These are phyloP conservation scores for Isochrysis galbana DNA, from an alignment of 78 protist species.

Conservation along the genomic window DNA sequence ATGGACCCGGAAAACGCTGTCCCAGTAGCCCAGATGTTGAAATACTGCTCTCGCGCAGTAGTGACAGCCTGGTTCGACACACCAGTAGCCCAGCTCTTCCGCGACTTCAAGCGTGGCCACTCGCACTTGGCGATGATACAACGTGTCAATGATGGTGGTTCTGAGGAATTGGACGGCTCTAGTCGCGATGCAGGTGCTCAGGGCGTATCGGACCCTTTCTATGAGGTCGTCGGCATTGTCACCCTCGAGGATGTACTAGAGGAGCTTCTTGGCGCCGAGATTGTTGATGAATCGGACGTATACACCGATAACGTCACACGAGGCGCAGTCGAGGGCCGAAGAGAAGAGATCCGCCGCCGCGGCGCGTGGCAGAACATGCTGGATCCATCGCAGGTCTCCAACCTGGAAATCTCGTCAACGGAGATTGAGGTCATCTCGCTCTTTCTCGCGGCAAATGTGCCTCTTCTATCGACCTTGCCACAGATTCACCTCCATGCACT, in stretches of 20 bases:
- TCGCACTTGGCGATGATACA: conserved; percentile 75
- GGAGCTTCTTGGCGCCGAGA: conserved; percentile 62
- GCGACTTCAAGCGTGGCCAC: conserved; percentile 63
- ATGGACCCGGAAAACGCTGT: conserved; percentile 78
- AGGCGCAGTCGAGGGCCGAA: neutral
- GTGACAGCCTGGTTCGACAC: conserved; percentile 57
- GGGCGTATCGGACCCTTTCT: conserved; percentile 73
- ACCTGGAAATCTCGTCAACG: neutral
- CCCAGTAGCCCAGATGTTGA: conserved; percentile 38
- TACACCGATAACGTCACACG: neutral
- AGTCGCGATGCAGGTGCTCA: neutral
- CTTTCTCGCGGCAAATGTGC: neutral
- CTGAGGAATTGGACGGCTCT: neutral
- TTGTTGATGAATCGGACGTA: conserved; percentile 82
- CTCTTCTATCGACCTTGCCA: neutral
- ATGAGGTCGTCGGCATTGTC: conserved; percentile 74
- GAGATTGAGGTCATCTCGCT: neutral
- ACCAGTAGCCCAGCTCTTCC: conserved; percentile 63
- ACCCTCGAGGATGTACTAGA: conserved; percentile 84
- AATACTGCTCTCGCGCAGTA: neutral
- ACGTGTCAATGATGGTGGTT: neutral
- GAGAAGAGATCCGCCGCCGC: neutral
- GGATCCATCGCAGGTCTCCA: neutral
- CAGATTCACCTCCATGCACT: neutral
- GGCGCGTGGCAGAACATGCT: neutral